Evolutionary conservation across 2,329 filamentous ascomycete genomes (phyloP).

Genomic region (Balansia obtecta): DNA sequence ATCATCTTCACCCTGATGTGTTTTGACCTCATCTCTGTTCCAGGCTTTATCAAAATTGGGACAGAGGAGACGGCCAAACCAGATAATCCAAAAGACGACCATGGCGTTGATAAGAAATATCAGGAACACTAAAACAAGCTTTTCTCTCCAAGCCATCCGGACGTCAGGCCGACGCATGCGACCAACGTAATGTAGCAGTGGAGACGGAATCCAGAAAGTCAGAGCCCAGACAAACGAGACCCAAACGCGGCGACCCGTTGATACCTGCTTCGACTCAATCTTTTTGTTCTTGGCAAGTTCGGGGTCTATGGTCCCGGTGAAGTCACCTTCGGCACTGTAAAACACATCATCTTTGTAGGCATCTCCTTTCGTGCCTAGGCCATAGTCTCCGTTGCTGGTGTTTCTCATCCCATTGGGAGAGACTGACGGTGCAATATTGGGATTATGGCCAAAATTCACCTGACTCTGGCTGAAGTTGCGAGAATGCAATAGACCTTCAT

Average conservation of each 20-base stretch:
- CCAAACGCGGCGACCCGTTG: slow-evolving; percentile 60
- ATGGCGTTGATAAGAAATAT: slow-evolving; percentile 71
- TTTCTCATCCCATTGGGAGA: slow-evolving; percentile 46
- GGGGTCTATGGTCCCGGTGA: slow-evolving; percentile 58
- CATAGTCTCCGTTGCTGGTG: slow-evolving; percentile 64
- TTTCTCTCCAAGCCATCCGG: slow-evolving; percentile 94
- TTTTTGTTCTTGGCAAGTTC: slow-evolving; percentile 67
- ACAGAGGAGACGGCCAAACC: slow-evolving; percentile 73
- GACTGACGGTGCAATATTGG: slow-evolving; percentile 42
- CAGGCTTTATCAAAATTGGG: slow-evolving; percentile 88
- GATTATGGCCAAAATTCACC: slow-evolving; percentile 31
- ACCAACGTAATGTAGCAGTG: slow-evolving; percentile 64
- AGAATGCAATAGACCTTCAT: slow-evolving; percentile 57
- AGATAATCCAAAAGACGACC: slow-evolving; percentile 87
- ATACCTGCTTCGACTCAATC: slow-evolving; percentile 57
- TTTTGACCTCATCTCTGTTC: slow-evolving; percentile 55
- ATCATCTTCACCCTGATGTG: slow-evolving; percentile 60
- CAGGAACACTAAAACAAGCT: slow-evolving; percentile 68
- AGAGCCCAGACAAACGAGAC: slow-evolving; percentile 70
- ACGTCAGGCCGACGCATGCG: slow-evolving; percentile 97
- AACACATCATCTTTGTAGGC: slow-evolving; percentile 59
- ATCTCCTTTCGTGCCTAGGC: slow-evolving; percentile 78
- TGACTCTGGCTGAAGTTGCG: slow-evolving; percentile 45
- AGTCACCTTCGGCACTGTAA: slow-evolving; percentile 59
- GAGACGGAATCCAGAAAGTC: slow-evolving; percentile 92